Evolutionary conservation across 768 basidiomycete genomes (phyloP).

Genomic region (Mycena haematopus): DNA sequence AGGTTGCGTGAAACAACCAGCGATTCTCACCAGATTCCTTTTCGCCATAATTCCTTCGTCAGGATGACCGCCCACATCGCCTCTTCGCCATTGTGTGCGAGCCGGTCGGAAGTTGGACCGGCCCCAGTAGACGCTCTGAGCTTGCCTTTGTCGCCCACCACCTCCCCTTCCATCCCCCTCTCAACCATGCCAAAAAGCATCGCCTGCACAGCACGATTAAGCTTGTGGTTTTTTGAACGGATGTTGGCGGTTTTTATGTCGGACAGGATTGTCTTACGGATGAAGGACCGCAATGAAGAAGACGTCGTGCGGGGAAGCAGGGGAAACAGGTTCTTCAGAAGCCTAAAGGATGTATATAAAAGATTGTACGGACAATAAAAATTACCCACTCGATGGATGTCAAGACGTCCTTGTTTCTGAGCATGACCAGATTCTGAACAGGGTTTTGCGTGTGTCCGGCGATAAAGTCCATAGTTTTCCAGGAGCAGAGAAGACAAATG

Average conservation of each 20-base stretch:
- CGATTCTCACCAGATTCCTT: conserved; percentile 75
- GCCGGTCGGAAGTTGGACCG: conserved; percentile 45
- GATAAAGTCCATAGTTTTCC: conserved; percentile 77
- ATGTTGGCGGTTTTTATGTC: conserved; percentile 93
- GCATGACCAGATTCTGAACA: conserved; percentile 94
- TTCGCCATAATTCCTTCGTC: conserved; percentile 93
- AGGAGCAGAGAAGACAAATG: conserved; percentile 82
- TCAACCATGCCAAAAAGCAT: conserved; percentile 97
- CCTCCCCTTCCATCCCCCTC: conserved; percentile 83
- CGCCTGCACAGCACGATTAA: conserved; percentile 94
- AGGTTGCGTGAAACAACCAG: not conserved
- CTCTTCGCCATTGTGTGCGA: conserved; percentile 69
- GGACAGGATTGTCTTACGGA: conserved; percentile 91
- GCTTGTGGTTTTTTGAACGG: conserved; percentile 89
- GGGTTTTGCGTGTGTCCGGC: conserved; percentile 81
- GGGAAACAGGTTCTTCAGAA: conserved; percentile 91
- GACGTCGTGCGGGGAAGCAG: conserved; percentile 94
- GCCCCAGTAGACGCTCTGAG: conserved; percentile 48
- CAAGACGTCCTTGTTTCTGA: conserved; percentile 92
- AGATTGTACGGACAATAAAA: conserved; percentile 9
- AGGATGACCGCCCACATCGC: conserved; percentile 98
- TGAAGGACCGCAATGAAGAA: conserved; percentile 79
- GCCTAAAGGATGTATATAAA: conserved; percentile 49
- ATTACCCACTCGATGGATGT: conserved; percentile 84
- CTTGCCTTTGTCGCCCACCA: conserved; percentile 85